Evolutionary conservation across 805 yeast genomes (phyloP).

Genomic region (Komagataella mondaviorum): DNA sequence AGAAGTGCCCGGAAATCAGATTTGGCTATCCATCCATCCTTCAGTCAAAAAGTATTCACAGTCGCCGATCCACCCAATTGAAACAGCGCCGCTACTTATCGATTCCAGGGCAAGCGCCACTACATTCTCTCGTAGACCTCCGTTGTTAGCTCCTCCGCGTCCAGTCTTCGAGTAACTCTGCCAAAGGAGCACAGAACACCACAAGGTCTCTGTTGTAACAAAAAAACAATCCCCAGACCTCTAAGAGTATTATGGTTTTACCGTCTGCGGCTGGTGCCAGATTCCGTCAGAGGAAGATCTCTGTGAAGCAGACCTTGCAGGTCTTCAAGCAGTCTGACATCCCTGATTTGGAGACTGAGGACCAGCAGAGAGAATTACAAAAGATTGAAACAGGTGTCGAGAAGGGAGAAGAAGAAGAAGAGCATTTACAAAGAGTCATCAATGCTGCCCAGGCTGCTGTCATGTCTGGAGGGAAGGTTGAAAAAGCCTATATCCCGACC

Average conservation of each 20-base stretch:
- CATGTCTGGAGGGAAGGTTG: slow-evolving; percentile 30
- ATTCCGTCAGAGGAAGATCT: slow-evolving; percentile 88
- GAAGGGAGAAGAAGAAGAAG: slow-evolving; percentile 94
- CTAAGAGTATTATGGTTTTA: neutral
- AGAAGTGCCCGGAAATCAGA: neutral
- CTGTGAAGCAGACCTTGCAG: slow-evolving; percentile 77
- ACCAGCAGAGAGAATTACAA: slow-evolving; percentile 74
- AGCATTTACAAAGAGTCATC: slow-evolving; percentile 85
- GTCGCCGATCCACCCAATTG: neutral
- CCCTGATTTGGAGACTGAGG: slow-evolving; percentile 67
- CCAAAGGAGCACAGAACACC: neutral
- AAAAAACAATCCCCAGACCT: neutral
- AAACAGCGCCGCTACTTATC: neutral
- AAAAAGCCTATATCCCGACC: slow-evolving; percentile 78
- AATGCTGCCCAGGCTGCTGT: slow-evolving; percentile 64
- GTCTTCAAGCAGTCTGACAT: slow-evolving; percentile 68
- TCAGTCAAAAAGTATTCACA: neutral
- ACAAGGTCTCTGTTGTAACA: neutral
- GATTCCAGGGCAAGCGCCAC: neutral
- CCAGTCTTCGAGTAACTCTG: neutral
- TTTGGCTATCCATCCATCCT: neutral
- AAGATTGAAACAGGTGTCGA: slow-evolving; percentile 97
- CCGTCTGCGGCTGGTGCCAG: slow-evolving; percentile 42
- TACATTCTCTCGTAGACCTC: neutral
- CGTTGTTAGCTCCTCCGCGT: neutral